Evolutionary conservation across 176 grass and related monocot genomes (phyloP).

Genomic region (Puccinellia tenuiflora): DNA sequence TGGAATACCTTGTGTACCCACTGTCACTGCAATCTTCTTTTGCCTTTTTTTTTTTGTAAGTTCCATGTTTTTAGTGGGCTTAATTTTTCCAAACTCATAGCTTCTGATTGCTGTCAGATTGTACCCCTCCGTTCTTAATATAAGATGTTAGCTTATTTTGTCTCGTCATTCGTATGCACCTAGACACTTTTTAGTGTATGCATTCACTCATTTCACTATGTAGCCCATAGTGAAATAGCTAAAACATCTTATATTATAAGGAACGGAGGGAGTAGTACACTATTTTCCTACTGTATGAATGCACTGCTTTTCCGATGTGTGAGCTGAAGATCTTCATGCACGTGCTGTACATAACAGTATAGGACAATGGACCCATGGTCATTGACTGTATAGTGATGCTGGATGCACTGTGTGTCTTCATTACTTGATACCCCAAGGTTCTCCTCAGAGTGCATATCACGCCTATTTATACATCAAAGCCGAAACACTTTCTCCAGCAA

Average conservation of each 20-base stretch:
- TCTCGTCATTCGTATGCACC: too few species aligned
- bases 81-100: not conserved
- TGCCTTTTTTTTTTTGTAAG: not conserved
- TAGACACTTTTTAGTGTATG: too few species aligned
- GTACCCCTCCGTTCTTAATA: too few species aligned
- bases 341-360: slow-evolving; percentile 9
- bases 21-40: not conserved
- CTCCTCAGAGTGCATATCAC: not conserved
- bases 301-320: not conserved
- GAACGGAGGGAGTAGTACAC: too few species aligned
- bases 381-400: not conserved
- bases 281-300: not conserved
- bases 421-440: not conserved
- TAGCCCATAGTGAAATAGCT: too few species aligned
- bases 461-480: slow-evolving; percentile 10
- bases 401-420: not conserved
- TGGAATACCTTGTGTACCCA: not conserved
- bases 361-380: not conserved
- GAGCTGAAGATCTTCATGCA: slow-evolving; percentile 22
- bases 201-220: too few species aligned
- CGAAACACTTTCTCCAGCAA: not conserved
- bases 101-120: not conserved
- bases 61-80: not conserved
- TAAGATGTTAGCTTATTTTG: too few species aligned
- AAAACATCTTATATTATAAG: too few species aligned